A percentile compares a stretch with the other conserved stretches of the same genome.
Conservation (phyloP, 345 rosid species). For the Lumnitzera racemosa region DNA sequence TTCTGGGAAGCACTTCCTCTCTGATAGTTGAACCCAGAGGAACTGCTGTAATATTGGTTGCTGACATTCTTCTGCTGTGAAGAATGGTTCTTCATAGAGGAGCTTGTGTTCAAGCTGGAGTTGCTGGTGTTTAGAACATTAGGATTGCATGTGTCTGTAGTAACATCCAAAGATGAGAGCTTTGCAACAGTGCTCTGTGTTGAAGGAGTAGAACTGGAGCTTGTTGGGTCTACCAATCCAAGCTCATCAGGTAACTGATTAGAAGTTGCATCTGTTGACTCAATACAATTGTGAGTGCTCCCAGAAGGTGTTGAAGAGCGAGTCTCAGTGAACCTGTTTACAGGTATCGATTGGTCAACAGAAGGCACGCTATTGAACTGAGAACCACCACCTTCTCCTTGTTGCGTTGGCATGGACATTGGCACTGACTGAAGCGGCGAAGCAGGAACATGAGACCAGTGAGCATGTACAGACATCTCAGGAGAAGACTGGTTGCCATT, state of each 20-base stretch:
- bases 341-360: constrained; percentile 37
- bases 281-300: constrained; percentile 20
- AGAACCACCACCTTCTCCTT: constrained; percentile 41
- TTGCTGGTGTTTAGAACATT: constrained; percentile 22
- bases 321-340: constrained; percentile 44
- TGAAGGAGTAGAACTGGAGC: constrained; percentile 27
- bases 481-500: constrained; percentile 51
- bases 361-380: constrained; percentile 48
- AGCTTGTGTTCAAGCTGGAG: constrained; percentile 19
- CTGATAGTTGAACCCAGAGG: constrained; percentile 35
- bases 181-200: constrained; percentile 26
- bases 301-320: constrained; percentile 36
- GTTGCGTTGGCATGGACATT: constrained; percentile 56
- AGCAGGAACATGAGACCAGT: constrained; percentile 72
- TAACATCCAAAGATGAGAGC: constrained; percentile 25
- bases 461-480: constrained; percentile 67
- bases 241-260: constrained; percentile 49
- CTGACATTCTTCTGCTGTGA: constrained; percentile 49
- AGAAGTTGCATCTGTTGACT: constrained; percentile 29
- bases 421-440: constrained; percentile 44
- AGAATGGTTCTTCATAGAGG: constrained; percentile 29
- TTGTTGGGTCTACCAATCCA: constrained; percentile 50
- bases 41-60: constrained; percentile 36
- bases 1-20: constrained; percentile 39
- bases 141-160: constrained; percentile 19